phyloP scores from a whole-genome alignment of 2,329 filamentous ascomycete species.

The Apiospora pterosperma region DNA sequence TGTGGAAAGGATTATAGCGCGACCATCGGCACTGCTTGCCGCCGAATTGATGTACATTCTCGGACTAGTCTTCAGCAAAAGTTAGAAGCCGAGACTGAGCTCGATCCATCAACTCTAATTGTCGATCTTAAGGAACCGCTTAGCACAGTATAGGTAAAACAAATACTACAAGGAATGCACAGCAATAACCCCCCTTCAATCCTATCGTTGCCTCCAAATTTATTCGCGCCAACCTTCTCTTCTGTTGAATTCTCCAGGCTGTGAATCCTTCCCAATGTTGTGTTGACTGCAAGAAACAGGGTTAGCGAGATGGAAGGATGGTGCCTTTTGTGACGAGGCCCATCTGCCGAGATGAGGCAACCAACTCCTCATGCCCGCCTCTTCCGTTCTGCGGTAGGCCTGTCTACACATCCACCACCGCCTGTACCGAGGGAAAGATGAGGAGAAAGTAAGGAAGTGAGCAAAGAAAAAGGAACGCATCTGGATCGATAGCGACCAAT shows the following conservation, averaged over 20 bases:
- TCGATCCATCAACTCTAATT: conserved; percentile 5
- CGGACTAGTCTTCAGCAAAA: background rate
- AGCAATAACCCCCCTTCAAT: background rate
- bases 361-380: background rate
- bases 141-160: background rate
- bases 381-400: background rate
- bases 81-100: background rate
- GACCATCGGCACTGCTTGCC: background rate
- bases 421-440: background rate
- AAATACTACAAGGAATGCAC: background rate
- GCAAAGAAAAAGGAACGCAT: background rate
- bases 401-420: background rate
- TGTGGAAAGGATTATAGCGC: background rate
- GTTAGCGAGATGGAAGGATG: background rate
- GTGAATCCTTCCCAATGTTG: background rate
- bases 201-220: background rate
- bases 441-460: background rate
- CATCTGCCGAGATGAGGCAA: background rate
- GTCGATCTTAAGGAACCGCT: conserved; percentile 2
- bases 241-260: background rate
- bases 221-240: background rate
- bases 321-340: background rate
- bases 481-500: background rate
- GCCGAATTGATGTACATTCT: background rate
- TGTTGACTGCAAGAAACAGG: background rate